Evolutionary conservation across 306 rosid genomes (phyloP).

Genomic region (Mucuna pruriens): DNA sequence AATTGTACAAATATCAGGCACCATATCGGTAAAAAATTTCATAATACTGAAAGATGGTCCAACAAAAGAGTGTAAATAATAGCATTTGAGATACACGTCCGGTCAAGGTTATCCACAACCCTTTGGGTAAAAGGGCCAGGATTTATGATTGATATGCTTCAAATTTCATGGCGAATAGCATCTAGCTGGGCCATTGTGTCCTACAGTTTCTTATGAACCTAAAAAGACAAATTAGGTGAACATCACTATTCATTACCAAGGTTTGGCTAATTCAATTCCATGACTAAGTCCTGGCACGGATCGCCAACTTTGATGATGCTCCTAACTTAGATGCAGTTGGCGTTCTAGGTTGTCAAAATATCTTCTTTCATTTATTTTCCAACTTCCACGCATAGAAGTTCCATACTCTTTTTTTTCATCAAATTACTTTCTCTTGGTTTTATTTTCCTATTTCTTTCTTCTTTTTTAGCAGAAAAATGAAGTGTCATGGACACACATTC

Average conservation of each 20-base stretch:
- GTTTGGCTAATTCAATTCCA: slow-evolving; percentile 14
- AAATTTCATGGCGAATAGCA: slow-evolving; percentile 69
- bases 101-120: slow-evolving; percentile 51
- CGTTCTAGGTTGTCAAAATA: background rate
- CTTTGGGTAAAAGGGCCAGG: slow-evolving; percentile 66
- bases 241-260: background rate
- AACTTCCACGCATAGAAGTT: background rate
- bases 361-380: background rate
- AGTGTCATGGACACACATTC: background rate
- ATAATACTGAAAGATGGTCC: background rate
- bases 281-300: background rate
- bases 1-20: background rate
- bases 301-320: background rate
- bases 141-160: slow-evolving; percentile 56
- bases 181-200: slow-evolving; percentile 71
- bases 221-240: background rate
- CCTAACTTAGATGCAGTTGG: background rate
- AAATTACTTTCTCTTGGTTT: background rate
- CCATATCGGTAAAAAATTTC: background rate
- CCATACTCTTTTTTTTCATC: background rate
- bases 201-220: slow-evolving; percentile 78
- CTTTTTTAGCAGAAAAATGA: background rate
- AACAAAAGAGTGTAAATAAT: background rate
- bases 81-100: slow-evolving; percentile 9
- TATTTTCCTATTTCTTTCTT: background rate